Conservation (phyloP, 192 early-diverging fungal genomes). For the Physocladia obscura region DNA sequence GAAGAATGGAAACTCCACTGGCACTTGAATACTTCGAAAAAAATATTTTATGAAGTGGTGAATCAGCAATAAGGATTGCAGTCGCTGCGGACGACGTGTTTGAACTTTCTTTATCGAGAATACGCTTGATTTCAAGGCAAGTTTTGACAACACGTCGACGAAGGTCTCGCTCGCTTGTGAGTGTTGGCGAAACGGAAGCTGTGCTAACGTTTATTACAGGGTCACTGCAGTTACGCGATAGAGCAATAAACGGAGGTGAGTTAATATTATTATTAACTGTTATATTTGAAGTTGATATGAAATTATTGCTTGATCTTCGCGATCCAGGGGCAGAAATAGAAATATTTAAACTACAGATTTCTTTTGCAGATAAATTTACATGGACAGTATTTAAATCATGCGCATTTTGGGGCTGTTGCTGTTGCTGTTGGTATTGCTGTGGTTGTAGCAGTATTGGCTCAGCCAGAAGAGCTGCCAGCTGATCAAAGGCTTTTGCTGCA, state of each 20-base stretch:
- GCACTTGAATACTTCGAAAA: constrained; percentile 35
- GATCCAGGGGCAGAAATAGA: not conserved
- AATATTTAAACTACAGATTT: no score
- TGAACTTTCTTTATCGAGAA: constrained; percentile 52
- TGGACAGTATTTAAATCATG: no score
- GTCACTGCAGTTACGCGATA: constrained; percentile 11
- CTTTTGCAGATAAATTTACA: no score
- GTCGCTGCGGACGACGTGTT: not conserved
- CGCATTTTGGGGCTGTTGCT: not conserved
- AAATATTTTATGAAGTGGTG: constrained; percentile 42
- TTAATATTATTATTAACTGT: no score
- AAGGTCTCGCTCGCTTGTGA: constrained; percentile 24
- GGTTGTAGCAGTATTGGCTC: not conserved
- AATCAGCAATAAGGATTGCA: constrained; percentile 29
- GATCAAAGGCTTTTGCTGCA: constrained; percentile 27
- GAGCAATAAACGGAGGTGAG: not conserved
- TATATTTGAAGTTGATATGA: no score
- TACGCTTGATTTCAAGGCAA: constrained; percentile 47
- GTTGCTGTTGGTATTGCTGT: not conserved
- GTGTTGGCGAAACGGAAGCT: not conserved
- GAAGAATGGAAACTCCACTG: constrained; percentile 36
- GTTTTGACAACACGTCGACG: constrained; percentile 32
- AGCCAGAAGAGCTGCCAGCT: constrained; percentile 11
- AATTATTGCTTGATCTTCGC: not conserved
- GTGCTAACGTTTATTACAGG: not conserved